A percentile compares a stretch with the other conserved stretches of the same genome.
Evolutionary conservation across 1,139 yeast genomes (phyloP).

Genomic region (Blastobotrys malaysiensis): DNA sequence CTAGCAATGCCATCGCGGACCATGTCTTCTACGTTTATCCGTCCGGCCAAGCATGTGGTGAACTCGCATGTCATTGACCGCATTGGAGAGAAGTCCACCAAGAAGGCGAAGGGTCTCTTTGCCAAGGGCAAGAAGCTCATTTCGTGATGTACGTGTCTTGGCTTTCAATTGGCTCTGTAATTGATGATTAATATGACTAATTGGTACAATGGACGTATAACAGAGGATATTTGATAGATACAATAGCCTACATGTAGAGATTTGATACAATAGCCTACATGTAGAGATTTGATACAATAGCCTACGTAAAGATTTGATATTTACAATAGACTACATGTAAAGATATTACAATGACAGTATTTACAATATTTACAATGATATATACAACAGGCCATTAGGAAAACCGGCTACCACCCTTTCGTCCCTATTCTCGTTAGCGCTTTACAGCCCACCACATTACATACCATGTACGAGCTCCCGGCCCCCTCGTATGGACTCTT

Average conservation of each 20-base stretch:
- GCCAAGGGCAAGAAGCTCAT: constrained; percentile 32
- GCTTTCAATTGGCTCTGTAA: no score
- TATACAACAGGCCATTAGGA: no score
- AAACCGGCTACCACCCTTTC: constrained; percentile 24
- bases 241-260: no score
- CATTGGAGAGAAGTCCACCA: constrained; percentile 33
- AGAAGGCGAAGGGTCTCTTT: constrained; percentile 34
- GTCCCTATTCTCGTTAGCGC: constrained; percentile 16
- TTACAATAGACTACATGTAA: no score
- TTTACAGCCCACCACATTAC: constrained; percentile 7
- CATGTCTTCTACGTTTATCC: constrained; percentile 22
- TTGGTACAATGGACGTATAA: no score
- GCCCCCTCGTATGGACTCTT: constrained; percentile 37
- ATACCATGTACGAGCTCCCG: constrained; percentile 32
- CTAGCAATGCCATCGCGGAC: constrained; percentile 22
- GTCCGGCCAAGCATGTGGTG: constrained; percentile 23
- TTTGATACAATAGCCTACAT: no score
- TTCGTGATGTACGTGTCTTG: constrained; percentile 13
- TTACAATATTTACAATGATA: no score
- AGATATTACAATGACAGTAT: no score
- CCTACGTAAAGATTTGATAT: no score
- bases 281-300: no score
- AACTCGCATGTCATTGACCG: constrained; percentile 22
- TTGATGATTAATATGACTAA: no score
- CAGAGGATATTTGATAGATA: no score